Evolutionary conservation across 495 filamentous ascomycete species (phyloP), one percentile per base, ranked within the genome.

Genomic region (Penicillium psychrofluorescens): DNA sequence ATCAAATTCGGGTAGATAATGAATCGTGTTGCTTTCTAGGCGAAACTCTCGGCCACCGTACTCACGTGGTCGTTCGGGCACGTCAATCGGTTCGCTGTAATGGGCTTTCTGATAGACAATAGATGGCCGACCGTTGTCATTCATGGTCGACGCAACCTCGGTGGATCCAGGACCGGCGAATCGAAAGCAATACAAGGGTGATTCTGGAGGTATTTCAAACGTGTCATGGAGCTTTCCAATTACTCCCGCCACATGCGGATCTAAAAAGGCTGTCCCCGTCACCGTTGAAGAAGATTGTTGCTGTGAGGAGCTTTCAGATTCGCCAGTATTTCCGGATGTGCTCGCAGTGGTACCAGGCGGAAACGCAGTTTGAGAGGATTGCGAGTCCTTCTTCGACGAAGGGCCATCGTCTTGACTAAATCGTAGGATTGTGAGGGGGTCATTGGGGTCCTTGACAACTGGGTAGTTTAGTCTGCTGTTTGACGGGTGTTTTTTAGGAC

Each of bases 21-120:
- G 85, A 7, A 88, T 61, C 1, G 79, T 82, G 44, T 76, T 77
- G 41, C 91, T 86, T 56, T 79, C 79, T 1, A 96, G 61, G 38
- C 78, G 85, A 59, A 94, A 96, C 50, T 95, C 88, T 50, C 79
- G 80, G 12, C 91, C 91, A 8, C 85, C 94, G 61, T 95, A 97
- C 64, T 95, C 87, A 38, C 88, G 74, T 9, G 75, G 59, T 40
- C 80, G 77, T 31, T 85, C 76, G 7, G 94, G 94, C 4, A 95
- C 86, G 65, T 98, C 92, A 42, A 64, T 72, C 41, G 91, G 86
- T n/a, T 88, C 71, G 48, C 88, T 85, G 54, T 95, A 97, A 53
- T 83, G 90, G 11, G 90, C 81, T 54, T 90, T 84, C 57, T 88
- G 86, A 49, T 96, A 94, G 37, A 95, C 75, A 15, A 86, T 71